Base-by-base conservation (phyloP, 768 basidiomycete species). In the Clavulina sp. region DNA sequence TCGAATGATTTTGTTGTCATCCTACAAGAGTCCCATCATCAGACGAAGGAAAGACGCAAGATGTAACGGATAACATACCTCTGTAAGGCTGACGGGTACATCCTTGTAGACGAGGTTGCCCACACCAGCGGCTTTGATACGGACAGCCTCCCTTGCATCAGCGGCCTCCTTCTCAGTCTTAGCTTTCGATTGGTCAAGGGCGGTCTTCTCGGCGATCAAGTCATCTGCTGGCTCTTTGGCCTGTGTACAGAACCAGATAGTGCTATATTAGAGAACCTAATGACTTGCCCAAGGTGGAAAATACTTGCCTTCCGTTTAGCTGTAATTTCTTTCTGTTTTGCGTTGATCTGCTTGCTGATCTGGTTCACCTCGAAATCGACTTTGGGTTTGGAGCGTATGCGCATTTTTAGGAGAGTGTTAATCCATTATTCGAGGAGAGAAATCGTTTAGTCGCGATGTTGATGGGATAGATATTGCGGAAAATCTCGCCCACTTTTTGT, bases 21-120 rank as follows among this genome's bases (percentile, higher is more conserved):
- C 95, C 88, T 96, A 52, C n/a, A 0, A 4, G 32, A 36, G 21
- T 21, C 24, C 29, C 29, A 5, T 33, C 16, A 4, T 18, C 41
- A 32, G 23, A 34, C 19, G n/a, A 13, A 31, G 19, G 38, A 31
- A 40, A 26, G 33, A 48, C 13, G 16, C 21, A 32, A 46, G n/a
- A 41, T 57, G 32, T 5, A 50, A 9, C 30, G 36, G 18, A 28
- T 5, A 16, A 60, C 75, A 49, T 56, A 91, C 91, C 76, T 99
- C 93, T 21, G 84, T 89, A 65, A 73, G 59, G 66, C 84, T 88
- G 57, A 92, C 76, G 2, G 89, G 88, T 1, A 80, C 91, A 40
- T 74, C 72, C 60, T 82, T 80, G 49, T 85, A 87, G 9, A 99
- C 89, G 54, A 97, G 77, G 64, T 99, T 99, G 3, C 95, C 95